phyloP scores from a whole-genome alignment of 768 basidiomycete species.

The Pseudohyphozyma bogoriensis region DNA sequence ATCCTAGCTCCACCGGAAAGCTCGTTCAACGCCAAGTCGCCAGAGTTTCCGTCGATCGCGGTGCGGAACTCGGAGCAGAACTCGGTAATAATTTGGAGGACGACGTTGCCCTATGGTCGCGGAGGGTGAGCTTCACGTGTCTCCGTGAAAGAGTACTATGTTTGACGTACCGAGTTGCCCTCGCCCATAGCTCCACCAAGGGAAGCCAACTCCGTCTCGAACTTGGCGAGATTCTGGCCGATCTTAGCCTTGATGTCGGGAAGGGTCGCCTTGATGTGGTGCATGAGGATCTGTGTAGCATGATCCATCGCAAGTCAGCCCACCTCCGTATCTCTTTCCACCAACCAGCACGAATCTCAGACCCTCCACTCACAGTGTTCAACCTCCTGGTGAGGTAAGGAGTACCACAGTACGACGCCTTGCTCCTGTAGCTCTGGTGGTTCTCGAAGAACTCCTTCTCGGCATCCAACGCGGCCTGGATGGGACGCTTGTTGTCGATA shows the following conservation, averaged over 20 bases:
- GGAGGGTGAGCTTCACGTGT: background rate
- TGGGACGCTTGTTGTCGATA: slow-evolving; percentile 80
- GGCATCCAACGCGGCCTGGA: slow-evolving; percentile 70
- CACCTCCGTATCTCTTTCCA: too few relatives aligned
- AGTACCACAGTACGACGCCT: slow-evolving; percentile 92
- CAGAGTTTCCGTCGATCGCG: slow-evolving; percentile 93
- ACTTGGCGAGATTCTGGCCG: slow-evolving; percentile 79
- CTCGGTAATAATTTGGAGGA: slow-evolving; percentile 95
- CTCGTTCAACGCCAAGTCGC: slow-evolving; percentile 89
- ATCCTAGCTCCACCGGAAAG: slow-evolving; percentile 97
- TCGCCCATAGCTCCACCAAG: slow-evolving; percentile 83
- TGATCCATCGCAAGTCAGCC: too few relatives aligned
- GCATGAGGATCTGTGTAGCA: slow-evolving; percentile 97
- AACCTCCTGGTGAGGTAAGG: slow-evolving; percentile 89
- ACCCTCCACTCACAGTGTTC: slow-evolving; percentile 64
- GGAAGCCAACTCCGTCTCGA: slow-evolving; percentile 64
- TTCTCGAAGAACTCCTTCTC: slow-evolving; percentile 92
- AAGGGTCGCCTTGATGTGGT: slow-evolving; percentile 93
- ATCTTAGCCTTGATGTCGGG: slow-evolving; percentile 98
- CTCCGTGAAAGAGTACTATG: background rate
- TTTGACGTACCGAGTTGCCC: slow-evolving; percentile 48
- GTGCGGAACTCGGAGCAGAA: slow-evolving; percentile 95
- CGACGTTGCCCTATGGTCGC: slow-evolving; percentile 61
- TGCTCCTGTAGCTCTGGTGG: slow-evolving; percentile 83
- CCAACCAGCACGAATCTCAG: too few relatives aligned